Conservation (phyloP, 2,329 filamentous ascomycete species). For the Pseudocercospora eumusae region DNA sequence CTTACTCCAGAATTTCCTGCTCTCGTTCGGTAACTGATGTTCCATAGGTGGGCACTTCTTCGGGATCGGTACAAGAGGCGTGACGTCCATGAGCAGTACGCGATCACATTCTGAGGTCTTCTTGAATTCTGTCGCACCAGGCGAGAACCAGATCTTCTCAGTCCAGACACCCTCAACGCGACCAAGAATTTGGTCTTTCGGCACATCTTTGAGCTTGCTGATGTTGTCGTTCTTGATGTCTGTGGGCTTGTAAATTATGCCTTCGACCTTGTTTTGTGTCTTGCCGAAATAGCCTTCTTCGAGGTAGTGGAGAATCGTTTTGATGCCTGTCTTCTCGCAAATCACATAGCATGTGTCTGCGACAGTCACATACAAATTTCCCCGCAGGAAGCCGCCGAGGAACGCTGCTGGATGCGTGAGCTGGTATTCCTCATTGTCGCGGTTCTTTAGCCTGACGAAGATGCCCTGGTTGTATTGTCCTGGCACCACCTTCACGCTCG, state of each 20-base stretch:
- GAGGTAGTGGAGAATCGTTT: slow-evolving; percentile 87
- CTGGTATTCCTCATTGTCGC: slow-evolving; percentile 87
- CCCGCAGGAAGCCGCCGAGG: slow-evolving; percentile 81
- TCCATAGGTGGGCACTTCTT: slow-evolving; percentile 79
- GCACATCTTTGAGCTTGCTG: slow-evolving; percentile 78
- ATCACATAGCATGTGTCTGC: slow-evolving; percentile 86
- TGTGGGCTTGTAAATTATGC: slow-evolving; percentile 80
- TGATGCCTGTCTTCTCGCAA: slow-evolving; percentile 86
- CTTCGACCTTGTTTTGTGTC: slow-evolving; percentile 86
- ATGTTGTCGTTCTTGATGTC: slow-evolving; percentile 83
- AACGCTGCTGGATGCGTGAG: slow-evolving; percentile 93
- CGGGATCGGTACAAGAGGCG: slow-evolving; percentile 74
- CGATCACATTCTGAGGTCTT: slow-evolving; percentile 56
- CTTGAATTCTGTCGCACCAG: slow-evolving; percentile 48
- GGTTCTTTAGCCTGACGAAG: slow-evolving; percentile 80
- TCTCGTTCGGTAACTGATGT: slow-evolving; percentile 84
- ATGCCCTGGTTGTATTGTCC: slow-evolving; percentile 95
- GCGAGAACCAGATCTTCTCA: slow-evolving; percentile 64
- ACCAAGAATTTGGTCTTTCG: slow-evolving; percentile 79
- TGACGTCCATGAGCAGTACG: slow-evolving; percentile 80
- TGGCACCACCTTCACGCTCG: slow-evolving; percentile 85
- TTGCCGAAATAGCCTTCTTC: slow-evolving; percentile 95
- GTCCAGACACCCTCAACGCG: slow-evolving; percentile 86
- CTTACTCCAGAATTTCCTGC: slow-evolving; percentile 78
- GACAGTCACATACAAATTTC: slow-evolving; percentile 85